Conservation (phyloP, 441 rosid genomes). For the Gossypium trilobum region DNA sequence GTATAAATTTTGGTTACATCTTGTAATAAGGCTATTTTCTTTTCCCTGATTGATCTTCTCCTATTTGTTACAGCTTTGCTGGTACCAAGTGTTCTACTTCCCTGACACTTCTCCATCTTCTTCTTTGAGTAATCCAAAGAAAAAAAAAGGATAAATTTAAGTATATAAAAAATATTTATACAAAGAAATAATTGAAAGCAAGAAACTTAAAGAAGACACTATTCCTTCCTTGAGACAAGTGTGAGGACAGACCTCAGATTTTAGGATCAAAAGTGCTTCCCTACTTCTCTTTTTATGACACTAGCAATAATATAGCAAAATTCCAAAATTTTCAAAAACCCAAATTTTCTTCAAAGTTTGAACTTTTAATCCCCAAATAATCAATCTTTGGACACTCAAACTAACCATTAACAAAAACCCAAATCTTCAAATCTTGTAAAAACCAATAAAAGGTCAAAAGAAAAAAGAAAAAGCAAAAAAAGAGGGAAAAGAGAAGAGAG, state of each 20-base stretch:
- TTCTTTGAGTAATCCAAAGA: slow-evolving; percentile 23
- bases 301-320: neutral
- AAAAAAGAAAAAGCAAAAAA: slow-evolving; percentile 12
- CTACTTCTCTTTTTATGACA: slow-evolving; percentile 15
- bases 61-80: slow-evolving; percentile 42
- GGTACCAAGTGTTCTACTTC: slow-evolving; percentile 30
- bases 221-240: slow-evolving; percentile 56
- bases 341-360: neutral
- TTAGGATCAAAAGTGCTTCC: slow-evolving; percentile 42
- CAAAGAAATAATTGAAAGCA: slow-evolving; percentile 8
- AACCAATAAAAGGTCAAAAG: slow-evolving; percentile 7
- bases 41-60: slow-evolving; percentile 59
- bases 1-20: slow-evolving; percentile 46
- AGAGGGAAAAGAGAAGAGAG: neutral
- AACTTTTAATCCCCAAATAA: neutral
- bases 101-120: slow-evolving; percentile 40
- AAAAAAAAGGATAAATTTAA: neutral
- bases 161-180: neutral
- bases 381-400: neutral
- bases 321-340: slow-evolving; percentile 21
- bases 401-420: slow-evolving; percentile 4
- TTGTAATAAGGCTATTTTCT: slow-evolving; percentile 65
- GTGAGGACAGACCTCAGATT: slow-evolving; percentile 39
- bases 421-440: slow-evolving; percentile 5
- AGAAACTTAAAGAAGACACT: slow-evolving; percentile 25